Conservation (phyloP, 371 early-diverging fungal species). For the Actinomortierella ambigua region DNA sequence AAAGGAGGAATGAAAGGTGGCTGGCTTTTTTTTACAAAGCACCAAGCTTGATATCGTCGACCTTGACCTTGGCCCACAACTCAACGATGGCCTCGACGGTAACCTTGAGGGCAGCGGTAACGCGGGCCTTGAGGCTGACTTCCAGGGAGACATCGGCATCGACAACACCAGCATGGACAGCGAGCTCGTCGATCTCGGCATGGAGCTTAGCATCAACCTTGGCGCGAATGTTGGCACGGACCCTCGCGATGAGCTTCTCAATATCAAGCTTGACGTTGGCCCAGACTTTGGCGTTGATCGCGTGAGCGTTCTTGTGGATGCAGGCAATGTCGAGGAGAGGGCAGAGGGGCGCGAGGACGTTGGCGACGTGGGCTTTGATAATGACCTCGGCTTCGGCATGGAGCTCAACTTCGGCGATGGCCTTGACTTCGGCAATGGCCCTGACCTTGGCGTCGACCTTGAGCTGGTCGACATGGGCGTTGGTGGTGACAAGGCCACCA, state of each 20-base stretch:
- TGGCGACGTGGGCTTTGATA: conserved; percentile 23
- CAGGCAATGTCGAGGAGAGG: conserved; percentile 10
- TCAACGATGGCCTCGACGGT: conserved; percentile 14
- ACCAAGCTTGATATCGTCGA: no score
- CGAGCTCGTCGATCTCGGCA: conserved; percentile 13
- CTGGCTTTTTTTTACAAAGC: no score
- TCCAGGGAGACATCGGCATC: conserved; percentile 12
- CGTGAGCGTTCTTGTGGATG: conserved; percentile 15
- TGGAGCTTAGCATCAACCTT: conserved; percentile 10
- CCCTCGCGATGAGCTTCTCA: conserved; percentile 16
- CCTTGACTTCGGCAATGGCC: conserved; percentile 20
- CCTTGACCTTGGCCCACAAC: conserved; percentile 12
- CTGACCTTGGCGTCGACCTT: conserved; percentile 16
- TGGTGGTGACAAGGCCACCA: conserved; percentile 8
- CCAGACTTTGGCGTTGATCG: conserved; percentile 19
- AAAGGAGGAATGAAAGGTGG: no score
- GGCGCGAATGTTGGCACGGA: conserved; percentile 19
- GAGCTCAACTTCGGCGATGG: conserved; percentile 10
- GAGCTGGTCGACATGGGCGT: conserved; percentile 14
- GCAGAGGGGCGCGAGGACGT: conserved; percentile 8
- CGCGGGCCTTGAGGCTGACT: conserved; percentile 10
- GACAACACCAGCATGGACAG: conserved; percentile 14
- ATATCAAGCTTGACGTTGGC: conserved; percentile 15
- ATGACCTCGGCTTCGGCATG: conserved; percentile 22
- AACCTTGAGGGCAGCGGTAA: conserved; percentile 22